These are phyloP conservation scores for Hyphopichia homilentoma DNA, from an alignment of 805 yeast species.

Conservation along the genomic window DNA sequence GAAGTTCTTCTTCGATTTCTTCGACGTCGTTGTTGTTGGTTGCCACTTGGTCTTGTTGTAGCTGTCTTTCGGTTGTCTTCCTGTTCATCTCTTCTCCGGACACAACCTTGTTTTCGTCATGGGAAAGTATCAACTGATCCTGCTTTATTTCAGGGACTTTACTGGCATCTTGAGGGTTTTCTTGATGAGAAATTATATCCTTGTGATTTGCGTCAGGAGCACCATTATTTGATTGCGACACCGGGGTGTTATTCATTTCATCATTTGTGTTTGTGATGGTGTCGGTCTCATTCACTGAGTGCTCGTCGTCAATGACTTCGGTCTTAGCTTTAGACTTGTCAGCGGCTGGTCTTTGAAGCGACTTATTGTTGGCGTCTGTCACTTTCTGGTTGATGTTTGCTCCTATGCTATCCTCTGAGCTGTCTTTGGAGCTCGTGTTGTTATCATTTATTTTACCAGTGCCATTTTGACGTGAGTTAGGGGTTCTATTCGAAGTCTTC, in stretches of 20 bases:
- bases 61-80: constrained; percentile 2
- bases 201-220: constrained; percentile 1
- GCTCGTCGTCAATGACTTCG: constrained; percentile 32
- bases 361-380: background rate
- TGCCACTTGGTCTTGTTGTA: constrained; percentile 1
- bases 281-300: constrained; percentile 38
- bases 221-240: background rate
- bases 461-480: background rate
- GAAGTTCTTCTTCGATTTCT: constrained; percentile 6
- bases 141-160: background rate
- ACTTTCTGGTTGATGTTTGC: background rate
- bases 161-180: background rate
- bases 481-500: background rate
- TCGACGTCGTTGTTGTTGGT: constrained; percentile 1
- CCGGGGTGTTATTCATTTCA: constrained; percentile 17
- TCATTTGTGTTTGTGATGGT: constrained; percentile 38
- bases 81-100: background rate
- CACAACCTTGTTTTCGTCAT: constrained; percentile 2
- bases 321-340: constrained; percentile 11
- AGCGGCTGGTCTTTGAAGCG: no score
- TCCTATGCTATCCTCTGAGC: background rate
- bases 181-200: constrained; percentile 1
- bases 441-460: background rate
- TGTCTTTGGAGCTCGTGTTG: background rate
- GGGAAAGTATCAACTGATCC: background rate